phyloP scores from a whole-genome alignment of 768 basidiomycete species.

The Rhodotorula kratochvilovae region DNA sequence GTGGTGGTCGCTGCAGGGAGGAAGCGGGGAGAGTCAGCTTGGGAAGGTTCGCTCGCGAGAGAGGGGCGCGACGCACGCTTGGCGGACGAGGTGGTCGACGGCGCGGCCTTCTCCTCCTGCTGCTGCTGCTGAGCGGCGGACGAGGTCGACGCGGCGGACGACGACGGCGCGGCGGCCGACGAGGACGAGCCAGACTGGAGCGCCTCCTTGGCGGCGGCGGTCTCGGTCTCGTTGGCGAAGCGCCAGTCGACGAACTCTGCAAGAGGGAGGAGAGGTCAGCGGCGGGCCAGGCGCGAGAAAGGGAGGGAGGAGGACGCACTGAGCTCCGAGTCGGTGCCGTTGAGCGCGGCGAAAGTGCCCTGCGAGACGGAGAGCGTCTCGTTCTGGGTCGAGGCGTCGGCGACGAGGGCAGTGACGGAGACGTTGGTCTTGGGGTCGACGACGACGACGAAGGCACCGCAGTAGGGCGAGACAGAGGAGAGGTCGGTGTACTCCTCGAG shows the following conservation, averaged over 20 bases:
- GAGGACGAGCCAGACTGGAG: constrained; percentile 59
- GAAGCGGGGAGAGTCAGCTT: not conserved
- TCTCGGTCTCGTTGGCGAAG: constrained; percentile 40
- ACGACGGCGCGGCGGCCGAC: constrained; percentile 45
- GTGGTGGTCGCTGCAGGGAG: constrained; percentile 35
- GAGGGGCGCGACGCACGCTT: not conserved
- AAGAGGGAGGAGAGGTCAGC: constrained; percentile 54
- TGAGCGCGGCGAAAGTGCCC: constrained; percentile 50
- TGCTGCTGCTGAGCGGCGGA: constrained; percentile 11
- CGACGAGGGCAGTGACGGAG: constrained; percentile 62
- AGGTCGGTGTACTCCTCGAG: constrained; percentile 52
- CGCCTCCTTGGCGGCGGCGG: constrained; percentile 50
- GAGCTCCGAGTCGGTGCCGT: constrained; percentile 14
- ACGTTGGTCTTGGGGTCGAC: constrained; percentile 59
- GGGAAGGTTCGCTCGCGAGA: not conserved
- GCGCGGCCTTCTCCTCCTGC: not conserved
- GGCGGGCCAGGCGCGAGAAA: constrained; percentile 54
- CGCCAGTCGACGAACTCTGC: constrained; percentile 35
- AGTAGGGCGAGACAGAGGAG: constrained; percentile 54
- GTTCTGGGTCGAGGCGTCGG: constrained; percentile 57
- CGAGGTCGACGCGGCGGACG: constrained; percentile 11
- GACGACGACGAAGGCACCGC: constrained; percentile 64
- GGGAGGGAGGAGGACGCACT: constrained; percentile 12
- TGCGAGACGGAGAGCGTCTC: constrained; percentile 34
- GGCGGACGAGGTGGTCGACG: constrained; percentile 9